Evolutionary conservation across 208 protist genomes (phyloP), one percentile per base, ranked within the genome.

Genomic region (Leishmania guyanensis): DNA sequence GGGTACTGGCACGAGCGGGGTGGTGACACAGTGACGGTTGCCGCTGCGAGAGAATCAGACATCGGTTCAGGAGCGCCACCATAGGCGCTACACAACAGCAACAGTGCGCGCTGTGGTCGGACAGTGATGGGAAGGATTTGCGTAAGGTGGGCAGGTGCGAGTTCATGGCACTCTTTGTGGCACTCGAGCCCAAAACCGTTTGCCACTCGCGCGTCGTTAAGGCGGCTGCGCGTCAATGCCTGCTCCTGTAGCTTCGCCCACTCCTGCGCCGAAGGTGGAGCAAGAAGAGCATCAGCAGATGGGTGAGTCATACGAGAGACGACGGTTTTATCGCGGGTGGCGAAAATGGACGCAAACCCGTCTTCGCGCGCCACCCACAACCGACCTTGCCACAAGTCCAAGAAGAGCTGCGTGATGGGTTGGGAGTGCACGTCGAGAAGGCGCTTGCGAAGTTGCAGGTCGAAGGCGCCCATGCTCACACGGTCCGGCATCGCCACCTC

Each of bases 361-460:
- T 96, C 92, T 83, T 91, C 90, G 29, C 94, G 90, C 16, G 92
- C 88, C 46, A 95, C 86, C 92, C 93, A 97, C 5, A 97, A 6
- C 9, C 85, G 85, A 5, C 85, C 83, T 16, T 87, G 82, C 26
- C 69, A 73, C 22, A 86, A n/a, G 78, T 97, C 93, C 16, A 96
- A 75, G 82, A 93, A 93, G 6, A 97, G 80, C 29, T 85, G 43
- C 26, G 88, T 82, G 60, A 97, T 88, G 65, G 93, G 93, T 72
- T 97, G 94, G 26, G 89, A 87, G 78, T 96, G 93, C n/a, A 76
- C 79, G 56, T 96, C 91, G 39, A 97, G 81, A 62, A 94, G 81
- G 9, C 86, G 86, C 76, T 86, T 89, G 36, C 80, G 68, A 50
- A 95, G 85, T 1, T 89, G 79, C 29, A 95, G 74, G 50, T 78